Conservation (phyloP, 352 stramenopile genomes). For the Halophytophthora batemanensis region DNA sequence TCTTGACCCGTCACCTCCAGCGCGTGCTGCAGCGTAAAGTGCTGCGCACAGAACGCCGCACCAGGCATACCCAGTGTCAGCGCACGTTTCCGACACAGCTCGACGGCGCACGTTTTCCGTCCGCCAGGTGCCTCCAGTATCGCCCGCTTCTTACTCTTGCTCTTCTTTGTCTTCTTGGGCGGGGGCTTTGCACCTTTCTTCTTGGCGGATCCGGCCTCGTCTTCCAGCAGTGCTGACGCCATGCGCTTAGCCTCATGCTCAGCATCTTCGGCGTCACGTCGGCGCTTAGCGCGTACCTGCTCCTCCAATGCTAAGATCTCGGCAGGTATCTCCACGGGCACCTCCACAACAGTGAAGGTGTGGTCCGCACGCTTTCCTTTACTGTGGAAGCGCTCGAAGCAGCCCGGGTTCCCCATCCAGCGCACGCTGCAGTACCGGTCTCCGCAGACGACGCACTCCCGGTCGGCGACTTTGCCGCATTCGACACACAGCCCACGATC, state of each 20-base stretch:
- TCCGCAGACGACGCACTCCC: conserved; percentile 54
- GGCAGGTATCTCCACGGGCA: conserved; percentile 24
- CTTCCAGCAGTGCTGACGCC: conserved; percentile 38
- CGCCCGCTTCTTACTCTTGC: conserved; percentile 21
- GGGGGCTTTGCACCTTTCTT: conserved; percentile 9
- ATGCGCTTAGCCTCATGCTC: conserved; percentile 53
- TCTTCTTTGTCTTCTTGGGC: conserved; percentile 31
- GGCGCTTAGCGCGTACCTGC: conserved; percentile 48
- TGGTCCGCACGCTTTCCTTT: conserved; percentile 70
- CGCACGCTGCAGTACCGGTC: conserved; percentile 82
- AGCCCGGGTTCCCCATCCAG: conserved; percentile 82
- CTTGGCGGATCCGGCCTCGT: conserved; percentile 14
- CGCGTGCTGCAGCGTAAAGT: conserved; percentile 67
- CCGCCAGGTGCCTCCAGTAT: conserved; percentile 14
- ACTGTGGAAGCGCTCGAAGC: conserved; percentile 78
- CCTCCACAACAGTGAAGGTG: conserved; percentile 31
- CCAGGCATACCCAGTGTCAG: conserved; percentile 25
- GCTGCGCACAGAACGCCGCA: conserved; percentile 40
- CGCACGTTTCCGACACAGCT: conserved; percentile 25
- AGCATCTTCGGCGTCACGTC: conserved; percentile 44
- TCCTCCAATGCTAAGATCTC: conserved; percentile 61
- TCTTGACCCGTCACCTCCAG: conserved; percentile 56
- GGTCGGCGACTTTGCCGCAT: conserved; percentile 69
- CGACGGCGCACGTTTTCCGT: conserved; percentile 30
- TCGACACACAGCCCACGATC: conserved; percentile 65